Percentiles rank a stretch among this genome's conserved stretches.
Evolutionary conservation across 2,329 filamentous ascomycete genomes (phyloP).

Genomic region (Colletotrichum paranaense): DNA sequence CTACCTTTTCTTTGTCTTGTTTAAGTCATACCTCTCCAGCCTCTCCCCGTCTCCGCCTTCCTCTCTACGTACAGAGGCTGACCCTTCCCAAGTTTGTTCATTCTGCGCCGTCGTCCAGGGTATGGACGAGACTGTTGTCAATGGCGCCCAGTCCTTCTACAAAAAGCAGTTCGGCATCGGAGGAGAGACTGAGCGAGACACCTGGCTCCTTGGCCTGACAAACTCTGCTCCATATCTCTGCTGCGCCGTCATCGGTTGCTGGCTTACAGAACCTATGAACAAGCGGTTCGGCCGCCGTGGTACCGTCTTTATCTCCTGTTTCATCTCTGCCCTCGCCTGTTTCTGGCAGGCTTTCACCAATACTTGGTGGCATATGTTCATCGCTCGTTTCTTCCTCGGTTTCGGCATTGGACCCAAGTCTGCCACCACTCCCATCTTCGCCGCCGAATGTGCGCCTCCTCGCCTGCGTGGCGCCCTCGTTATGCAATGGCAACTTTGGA

Average conservation of each 20-base stretch:
- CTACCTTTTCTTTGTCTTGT: background rate
- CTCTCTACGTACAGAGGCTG: background rate
- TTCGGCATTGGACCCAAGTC: constrained; percentile 78
- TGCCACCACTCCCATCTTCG: constrained; percentile 76
- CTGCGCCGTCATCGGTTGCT: constrained; percentile 77
- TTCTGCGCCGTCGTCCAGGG: constrained; percentile 76
- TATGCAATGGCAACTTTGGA: constrained; percentile 77
- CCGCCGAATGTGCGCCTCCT: constrained; percentile 74
- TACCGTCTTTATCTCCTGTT: constrained; percentile 76
- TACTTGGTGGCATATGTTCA: constrained; percentile 73
- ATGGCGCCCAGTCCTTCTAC: constrained; percentile 64
- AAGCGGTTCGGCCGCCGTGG: constrained; percentile 76
- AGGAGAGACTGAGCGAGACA: constrained; percentile 57
- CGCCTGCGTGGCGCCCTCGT: constrained; percentile 74
- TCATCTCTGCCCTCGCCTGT: constrained; percentile 67
- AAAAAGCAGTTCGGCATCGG: constrained; percentile 68
- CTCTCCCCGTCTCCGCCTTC: background rate
- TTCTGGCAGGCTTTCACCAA: constrained; percentile 62
- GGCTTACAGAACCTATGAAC: constrained; percentile 80
- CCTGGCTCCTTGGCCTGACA: constrained; percentile 70
- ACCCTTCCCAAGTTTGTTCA: constrained; percentile 61
- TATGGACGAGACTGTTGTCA: constrained; percentile 74
- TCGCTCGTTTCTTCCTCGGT: constrained; percentile 76
- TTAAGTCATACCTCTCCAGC: too few species aligned
- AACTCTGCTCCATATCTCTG: constrained; percentile 74